Percentiles rank a stretch among this genome's conserved stretches.
Evolutionary conservation across 1,284 basidiomycete genomes (phyloP).

Genomic region (Singerocomus inundabilis): DNA sequence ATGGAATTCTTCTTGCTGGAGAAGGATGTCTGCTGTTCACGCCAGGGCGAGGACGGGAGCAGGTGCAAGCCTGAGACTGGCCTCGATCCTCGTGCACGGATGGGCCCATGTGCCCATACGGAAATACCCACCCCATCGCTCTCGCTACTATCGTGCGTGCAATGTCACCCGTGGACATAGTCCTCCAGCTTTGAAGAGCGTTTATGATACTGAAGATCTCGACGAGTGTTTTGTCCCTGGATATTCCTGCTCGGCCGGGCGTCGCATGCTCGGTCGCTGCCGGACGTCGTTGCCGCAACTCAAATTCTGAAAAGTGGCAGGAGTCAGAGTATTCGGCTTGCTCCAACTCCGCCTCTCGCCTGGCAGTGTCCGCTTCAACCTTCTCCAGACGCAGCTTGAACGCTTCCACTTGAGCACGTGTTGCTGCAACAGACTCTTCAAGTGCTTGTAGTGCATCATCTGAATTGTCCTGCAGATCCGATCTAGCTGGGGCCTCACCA

Average conservation of each 20-base stretch:
- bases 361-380: constrained; percentile 24
- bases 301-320: neutral
- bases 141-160: constrained; percentile 17
- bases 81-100: neutral
- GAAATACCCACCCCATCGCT: constrained; percentile 28
- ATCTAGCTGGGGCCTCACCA: neutral
- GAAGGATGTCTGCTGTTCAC: neutral
- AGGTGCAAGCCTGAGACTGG: neutral
- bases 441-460: constrained; percentile 15
- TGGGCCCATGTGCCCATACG: constrained; percentile 11
- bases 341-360: constrained; percentile 14
- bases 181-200: neutral
- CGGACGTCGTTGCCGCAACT: constrained; percentile 1
- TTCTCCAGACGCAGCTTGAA: constrained; percentile 28
- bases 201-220: neutral
- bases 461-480: constrained; percentile 2
- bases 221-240: neutral
- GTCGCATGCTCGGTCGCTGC: neutral
- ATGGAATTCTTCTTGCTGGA: constrained; percentile 6
- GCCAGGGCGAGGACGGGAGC: neutral
- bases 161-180: constrained; percentile 12
- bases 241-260: neutral
- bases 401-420: constrained; percentile 25
- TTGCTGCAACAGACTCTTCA: constrained; percentile 24
- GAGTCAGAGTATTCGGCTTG: neutral